A percentile compares a stretch with the other conserved stretches of the same genome.
phyloP scores from a whole-genome alignment of 805 yeast species.

The Metschnikowia continentalis region DNA sequence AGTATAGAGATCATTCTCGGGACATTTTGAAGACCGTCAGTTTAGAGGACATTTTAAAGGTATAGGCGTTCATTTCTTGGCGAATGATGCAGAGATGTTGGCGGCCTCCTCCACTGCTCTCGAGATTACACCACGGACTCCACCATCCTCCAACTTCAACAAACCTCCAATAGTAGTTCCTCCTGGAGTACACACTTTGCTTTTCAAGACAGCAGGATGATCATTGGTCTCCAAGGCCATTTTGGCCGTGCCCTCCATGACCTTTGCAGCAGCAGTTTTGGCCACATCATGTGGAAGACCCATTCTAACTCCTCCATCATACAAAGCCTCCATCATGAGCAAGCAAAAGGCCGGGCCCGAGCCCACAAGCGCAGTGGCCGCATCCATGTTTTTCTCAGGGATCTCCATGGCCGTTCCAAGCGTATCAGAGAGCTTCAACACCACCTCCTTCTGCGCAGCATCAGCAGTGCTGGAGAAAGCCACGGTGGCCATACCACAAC shows the following conservation, averaged over 20 bases:
- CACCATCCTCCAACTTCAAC: slow-evolving; percentile 85
- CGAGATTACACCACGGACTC: slow-evolving; percentile 82
- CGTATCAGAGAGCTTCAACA: slow-evolving; percentile 52
- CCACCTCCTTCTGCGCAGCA: slow-evolving; percentile 40
- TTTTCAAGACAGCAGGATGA: slow-evolving; percentile 86
- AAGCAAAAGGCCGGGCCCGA: slow-evolving; percentile 95
- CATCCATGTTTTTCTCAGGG: slow-evolving; percentile 93
- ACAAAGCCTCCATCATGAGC: slow-evolving; percentile 83
- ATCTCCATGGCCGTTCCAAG: slow-evolving; percentile 64
- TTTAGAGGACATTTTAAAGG: too few relatives aligned
- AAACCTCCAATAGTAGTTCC: slow-evolving; percentile 97
- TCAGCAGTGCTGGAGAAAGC: slow-evolving; percentile 58
- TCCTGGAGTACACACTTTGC: slow-evolving; percentile 93
- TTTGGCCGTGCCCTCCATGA: slow-evolving; percentile 88
- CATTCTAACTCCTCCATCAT: slow-evolving; percentile 92
- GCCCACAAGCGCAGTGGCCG: slow-evolving; percentile 91
- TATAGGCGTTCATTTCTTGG: slow-evolving; percentile 26
- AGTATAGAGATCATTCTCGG: too few relatives aligned
- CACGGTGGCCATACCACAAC: slow-evolving; percentile 93
- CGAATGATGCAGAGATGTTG: slow-evolving; percentile 58
- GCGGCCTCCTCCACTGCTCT: slow-evolving; percentile 91
- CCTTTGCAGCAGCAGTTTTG: slow-evolving; percentile 84
- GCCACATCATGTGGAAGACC: slow-evolving; percentile 88
- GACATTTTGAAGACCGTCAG: too few relatives aligned
- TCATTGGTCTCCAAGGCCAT: slow-evolving; percentile 79